Conservation (phyloP, 1,284 basidiomycete genomes). For the Boletellus sp. region DNA sequence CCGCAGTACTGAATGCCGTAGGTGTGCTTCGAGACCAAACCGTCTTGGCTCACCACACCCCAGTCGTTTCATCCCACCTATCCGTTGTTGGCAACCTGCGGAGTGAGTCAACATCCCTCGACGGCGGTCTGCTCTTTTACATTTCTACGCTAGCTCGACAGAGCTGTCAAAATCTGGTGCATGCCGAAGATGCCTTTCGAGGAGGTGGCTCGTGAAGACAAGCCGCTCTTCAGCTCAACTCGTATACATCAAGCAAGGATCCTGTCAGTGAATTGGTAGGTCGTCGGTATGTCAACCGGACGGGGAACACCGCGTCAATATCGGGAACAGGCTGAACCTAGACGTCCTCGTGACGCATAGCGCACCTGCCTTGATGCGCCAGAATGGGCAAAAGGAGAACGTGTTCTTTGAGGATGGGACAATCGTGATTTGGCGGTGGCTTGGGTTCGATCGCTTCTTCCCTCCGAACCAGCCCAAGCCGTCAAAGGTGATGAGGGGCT, state of each 20-base stretch:
- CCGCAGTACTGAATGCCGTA: conserved; percentile 63
- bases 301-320: neutral
- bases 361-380: conserved; percentile 54
- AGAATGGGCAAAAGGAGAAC: conserved; percentile 29
- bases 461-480: conserved; percentile 40
- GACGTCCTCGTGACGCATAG: conserved; percentile 62
- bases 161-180: conserved; percentile 70
- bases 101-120: conserved; percentile 42
- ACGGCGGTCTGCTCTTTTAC: conserved; percentile 6
- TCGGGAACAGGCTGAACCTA: conserved; percentile 47
- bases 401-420: conserved; percentile 46
- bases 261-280: conserved; percentile 59
- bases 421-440: conserved; percentile 63
- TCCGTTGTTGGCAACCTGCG: conserved; percentile 70
- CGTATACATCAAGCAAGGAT: conserved; percentile 64
- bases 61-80: conserved; percentile 63
- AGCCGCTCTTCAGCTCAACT: conserved; percentile 67
- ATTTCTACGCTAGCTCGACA: conserved; percentile 51
- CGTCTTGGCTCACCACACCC: conserved; percentile 7
- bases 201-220: conserved; percentile 58
- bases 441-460: conserved; percentile 63
- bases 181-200: conserved; percentile 34
- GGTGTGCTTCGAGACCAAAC: conserved; percentile 20
- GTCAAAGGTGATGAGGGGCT: conserved; percentile 49
- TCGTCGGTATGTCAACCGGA: neutral